Evolutionary conservation across 257 asterid species (phyloP), one percentile per base, ranked within the genome.

Genomic region (Forsythia suspensa): DNA sequence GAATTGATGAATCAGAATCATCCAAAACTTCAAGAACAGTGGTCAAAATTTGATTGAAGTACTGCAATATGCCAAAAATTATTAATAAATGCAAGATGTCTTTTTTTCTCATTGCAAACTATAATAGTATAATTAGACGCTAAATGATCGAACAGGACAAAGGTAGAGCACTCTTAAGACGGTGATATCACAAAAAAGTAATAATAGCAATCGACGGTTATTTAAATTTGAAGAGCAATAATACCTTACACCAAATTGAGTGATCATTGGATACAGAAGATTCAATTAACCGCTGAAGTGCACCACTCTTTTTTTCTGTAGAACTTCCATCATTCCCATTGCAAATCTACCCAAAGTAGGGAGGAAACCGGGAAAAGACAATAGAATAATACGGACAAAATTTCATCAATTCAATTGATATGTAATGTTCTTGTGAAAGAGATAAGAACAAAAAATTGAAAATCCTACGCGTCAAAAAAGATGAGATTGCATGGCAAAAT

Each of bases 41-140:
- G 8, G 98, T 96, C 88, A 96, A 79, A 77, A 96, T 88, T 91
- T 91, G 99, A 87, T 94, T 96, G 90, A 96, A 94, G 85, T 92
- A 96, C 99, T 96, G 97, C 87, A 86, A 85, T 73, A 77, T 48
- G 70, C 66, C 74, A 77, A 78, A 42, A 48, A 71, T 48, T 48
- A 84, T 76, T 44, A 79, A 80, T 46, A 20, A 57, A 73, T n/a
- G 34, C 74, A 75, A 67, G 70, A 63, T 59, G 76, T 40, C 37
- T 61, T 76, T 18, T 29, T 57, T n/a, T 75, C 42, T 70, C 65
- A 75, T 61, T 52, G 63, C 77, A 13, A 52, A 39, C 66, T 69
- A n/a, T 7, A 15, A 42, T 11, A 39, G 52, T 69, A n/a, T 7
- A 15, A 42, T 11, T 2, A 69, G 24, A 57, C 65, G 21, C 43